Base-by-base conservation (phyloP, 2,329 filamentous ascomycete genomes). In the Trichoderma sp. region DNA sequence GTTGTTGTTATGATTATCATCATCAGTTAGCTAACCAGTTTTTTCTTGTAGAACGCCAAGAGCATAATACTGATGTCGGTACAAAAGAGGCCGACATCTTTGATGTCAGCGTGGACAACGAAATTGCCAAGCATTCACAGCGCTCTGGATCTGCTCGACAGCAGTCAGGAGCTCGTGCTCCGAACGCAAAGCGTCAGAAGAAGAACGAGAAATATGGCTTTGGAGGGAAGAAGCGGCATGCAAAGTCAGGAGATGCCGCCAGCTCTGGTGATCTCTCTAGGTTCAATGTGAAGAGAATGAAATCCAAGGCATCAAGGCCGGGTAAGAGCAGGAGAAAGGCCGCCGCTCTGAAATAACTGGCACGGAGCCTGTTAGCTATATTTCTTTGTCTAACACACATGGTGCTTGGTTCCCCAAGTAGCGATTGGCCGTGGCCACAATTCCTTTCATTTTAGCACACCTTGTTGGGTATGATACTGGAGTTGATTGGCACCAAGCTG, bases 151-250 rank as follows among this genome's bases (percentile, higher is more conserved):
- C 81, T 61, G 78, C 79, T 71, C 79, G 81, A 68, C 76, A 75
- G 46, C 74, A 74, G 49, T 71, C 71, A 28, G 77, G 68, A 21
- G 69, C 70, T 32, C 74, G 72, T 52, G 73, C 71, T 28, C 80
- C 83, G 30, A 91, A 90, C 77, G 75, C 79, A 72, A 98, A 98
- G 85, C 90, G 96, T 70, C 88, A 91, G 79, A 97, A 97, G 89
- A 97, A 96, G 84, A 90, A 99, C 78, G 87, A 92, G 73, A 97
- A 97, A 83, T 98, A 90, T 79, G 96, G 96, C 28, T 97, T 95
- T 77, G 96, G 96, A 70, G 96, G 96, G 75, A 97, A 97, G 89
- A 99, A 99, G 86, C 86, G 91, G 67, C 90, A 94, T 78, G 82
- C 86, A 68, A 99, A 99, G 88, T 97, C 94, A 70, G 93, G 93